phyloP scores from a whole-genome alignment of 768 basidiomycete species.

The Russula olivacea region DNA sequence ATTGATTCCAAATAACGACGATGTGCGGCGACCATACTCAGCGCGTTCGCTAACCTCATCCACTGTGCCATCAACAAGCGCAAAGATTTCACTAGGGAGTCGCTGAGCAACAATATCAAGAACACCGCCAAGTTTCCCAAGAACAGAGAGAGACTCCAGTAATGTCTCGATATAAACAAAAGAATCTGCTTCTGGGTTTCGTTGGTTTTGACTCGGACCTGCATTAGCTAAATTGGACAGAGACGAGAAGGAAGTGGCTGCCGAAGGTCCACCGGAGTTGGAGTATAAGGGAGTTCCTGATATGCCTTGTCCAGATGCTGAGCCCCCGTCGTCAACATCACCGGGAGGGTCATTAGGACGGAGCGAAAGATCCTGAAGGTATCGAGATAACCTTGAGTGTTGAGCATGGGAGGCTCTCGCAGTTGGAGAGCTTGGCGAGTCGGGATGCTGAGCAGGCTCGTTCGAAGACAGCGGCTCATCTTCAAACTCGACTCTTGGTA shows the following conservation, averaged over 20 bases:
- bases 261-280: conserved; percentile 24
- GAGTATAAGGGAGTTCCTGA: conserved; percentile 21
- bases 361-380: conserved; percentile 55
- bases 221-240: conserved; percentile 20
- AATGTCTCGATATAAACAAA: conserved; percentile 91
- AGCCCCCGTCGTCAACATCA: conserved; percentile 45
- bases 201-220: conserved; percentile 24
- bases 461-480: conserved; percentile 35
- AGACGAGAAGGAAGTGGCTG: conserved; percentile 25
- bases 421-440: conserved; percentile 36
- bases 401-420: conserved; percentile 38
- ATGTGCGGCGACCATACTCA: conserved; percentile 62
- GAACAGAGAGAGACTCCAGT: conserved; percentile 84
- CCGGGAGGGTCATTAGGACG: conserved; percentile 76
- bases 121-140: conserved; percentile 81
- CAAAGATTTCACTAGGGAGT: conserved; percentile 74
- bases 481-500: conserved; percentile 62
- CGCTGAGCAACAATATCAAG: conserved; percentile 82
- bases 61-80: conserved; percentile 78
- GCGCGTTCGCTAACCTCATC: conserved; percentile 90
- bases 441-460: conserved; percentile 26
- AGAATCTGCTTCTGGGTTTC: conserved; percentile 86
- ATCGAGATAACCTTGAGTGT: conserved; percentile 52
- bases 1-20: conserved; percentile 31
- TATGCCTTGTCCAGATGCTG: conserved; percentile 23